Evolutionary conservation across 139 green algal species (phyloP).

Genomic region (Astrephomene gubernaculifera): DNA sequence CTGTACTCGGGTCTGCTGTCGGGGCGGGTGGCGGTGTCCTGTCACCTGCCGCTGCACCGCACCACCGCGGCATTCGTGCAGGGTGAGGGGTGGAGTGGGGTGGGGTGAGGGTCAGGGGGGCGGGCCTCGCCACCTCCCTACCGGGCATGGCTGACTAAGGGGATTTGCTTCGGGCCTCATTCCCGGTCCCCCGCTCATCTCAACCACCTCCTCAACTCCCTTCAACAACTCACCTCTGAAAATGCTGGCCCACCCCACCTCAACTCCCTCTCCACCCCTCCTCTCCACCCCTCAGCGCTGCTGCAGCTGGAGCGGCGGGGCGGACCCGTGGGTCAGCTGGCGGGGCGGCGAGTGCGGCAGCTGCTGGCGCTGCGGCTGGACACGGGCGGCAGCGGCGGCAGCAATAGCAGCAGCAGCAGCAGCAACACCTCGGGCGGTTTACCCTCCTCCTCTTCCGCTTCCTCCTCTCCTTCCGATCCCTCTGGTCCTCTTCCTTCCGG

Average conservation of each 20-base stretch:
- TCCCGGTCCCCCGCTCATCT: too few species aligned
- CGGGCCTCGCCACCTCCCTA: too few species aligned
- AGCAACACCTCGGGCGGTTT: too few species aligned
- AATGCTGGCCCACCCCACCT: not conserved
- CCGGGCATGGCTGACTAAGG: too few species aligned
- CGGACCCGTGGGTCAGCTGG: not conserved
- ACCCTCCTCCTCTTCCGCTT: too few species aligned
- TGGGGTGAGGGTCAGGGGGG: not conserved
- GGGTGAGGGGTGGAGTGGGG: not conserved
- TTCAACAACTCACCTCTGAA: not conserved
- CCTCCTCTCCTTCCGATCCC: too few species aligned
- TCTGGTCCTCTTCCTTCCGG: too few species aligned
- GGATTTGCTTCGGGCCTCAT: too few species aligned
- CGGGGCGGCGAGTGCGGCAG: not conserved
- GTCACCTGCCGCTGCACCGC: slow-evolving; percentile 50
- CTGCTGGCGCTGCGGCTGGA: slow-evolving; percentile 18
- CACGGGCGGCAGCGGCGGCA: too few species aligned
- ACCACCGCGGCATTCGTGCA: not conserved
- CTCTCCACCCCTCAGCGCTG: not conserved
- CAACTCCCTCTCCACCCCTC: not conserved
- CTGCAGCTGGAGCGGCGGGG: slow-evolving; percentile 11
- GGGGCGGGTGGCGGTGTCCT: slow-evolving; percentile 28
- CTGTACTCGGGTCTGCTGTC: slow-evolving; percentile 18
- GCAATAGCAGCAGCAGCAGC: too few species aligned
- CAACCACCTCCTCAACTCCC: not conserved